These are phyloP conservation scores for Akanthomyces lecanii DNA, from an alignment of 2,329 filamentous ascomycete genomes.

Conservation along the genomic window DNA sequence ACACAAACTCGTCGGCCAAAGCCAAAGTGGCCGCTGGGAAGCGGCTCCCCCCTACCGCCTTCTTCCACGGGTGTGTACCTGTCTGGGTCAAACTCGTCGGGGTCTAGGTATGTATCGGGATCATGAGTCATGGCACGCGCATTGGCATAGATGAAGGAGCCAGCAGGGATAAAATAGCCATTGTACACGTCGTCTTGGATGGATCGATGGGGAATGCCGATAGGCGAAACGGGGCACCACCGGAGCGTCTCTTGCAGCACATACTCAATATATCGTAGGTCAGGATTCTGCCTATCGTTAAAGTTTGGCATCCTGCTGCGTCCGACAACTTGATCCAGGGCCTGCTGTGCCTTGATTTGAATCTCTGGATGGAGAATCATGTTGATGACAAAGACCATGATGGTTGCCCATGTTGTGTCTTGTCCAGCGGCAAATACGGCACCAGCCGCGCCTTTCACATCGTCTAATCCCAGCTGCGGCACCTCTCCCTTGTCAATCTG, in stretches of 20 bases:
- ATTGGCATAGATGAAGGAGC: conserved; percentile 41
- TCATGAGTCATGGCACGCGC: conserved; percentile 43
- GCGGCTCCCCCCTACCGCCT: conserved; percentile 41
- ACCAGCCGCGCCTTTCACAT: conserved; percentile 47
- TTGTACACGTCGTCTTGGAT: conserved; percentile 53
- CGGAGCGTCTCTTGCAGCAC: conserved; percentile 45
- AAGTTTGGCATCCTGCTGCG: conserved; percentile 41
- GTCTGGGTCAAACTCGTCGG: conserved; percentile 43
- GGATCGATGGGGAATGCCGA: conserved; percentile 52
- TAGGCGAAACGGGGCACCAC: conserved; percentile 41
- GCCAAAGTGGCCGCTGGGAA: conserved; percentile 46
- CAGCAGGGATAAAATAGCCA: conserved; percentile 54
- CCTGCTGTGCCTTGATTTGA: conserved; percentile 42
- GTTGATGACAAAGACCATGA: conserved; percentile 43
- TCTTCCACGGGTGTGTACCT: conserved; percentile 34
- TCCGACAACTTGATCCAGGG: conserved; percentile 46
- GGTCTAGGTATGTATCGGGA: conserved; percentile 35
- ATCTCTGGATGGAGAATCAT: conserved; percentile 40
- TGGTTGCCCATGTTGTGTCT: conserved; percentile 41
- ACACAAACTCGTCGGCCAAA: conserved; percentile 50
- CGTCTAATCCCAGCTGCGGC: conserved; percentile 35
- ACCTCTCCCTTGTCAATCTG: conserved; percentile 25
- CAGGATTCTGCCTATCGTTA: conserved; percentile 35
- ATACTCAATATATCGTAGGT: conserved; percentile 41
- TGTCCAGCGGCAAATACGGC: conserved; percentile 45